Percentiles rank a stretch among this genome's conserved stretches.
phyloP scores from a whole-genome alignment of 225 moss, liverwort and hornwort species.

The Neckera pumila region DNA sequence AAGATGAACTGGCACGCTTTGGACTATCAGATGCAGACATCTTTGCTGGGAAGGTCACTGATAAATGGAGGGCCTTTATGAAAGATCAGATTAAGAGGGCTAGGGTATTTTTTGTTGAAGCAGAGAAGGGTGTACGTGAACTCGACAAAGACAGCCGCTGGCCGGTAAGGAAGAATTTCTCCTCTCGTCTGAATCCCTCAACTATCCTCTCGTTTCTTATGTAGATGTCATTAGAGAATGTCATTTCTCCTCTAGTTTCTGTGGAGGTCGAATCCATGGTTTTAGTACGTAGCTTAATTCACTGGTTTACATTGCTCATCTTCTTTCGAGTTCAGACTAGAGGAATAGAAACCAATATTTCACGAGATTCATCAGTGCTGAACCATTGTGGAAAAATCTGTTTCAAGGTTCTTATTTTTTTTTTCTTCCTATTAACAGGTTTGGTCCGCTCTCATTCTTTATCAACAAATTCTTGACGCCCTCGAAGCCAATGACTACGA shows the following conservation, averaged over 20 bases:
- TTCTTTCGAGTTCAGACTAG: not conserved
- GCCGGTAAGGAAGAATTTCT: slow-evolving; percentile 42
- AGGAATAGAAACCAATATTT: not conserved
- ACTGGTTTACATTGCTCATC: too few relatives aligned
- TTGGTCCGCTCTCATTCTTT: slow-evolving; percentile 54
- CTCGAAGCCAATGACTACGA: slow-evolving; percentile 34
- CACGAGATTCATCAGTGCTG: not conserved
- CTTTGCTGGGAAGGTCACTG: slow-evolving; percentile 72
- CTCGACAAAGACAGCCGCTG: slow-evolving; percentile 77
- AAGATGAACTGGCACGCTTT: slow-evolving; percentile 74
- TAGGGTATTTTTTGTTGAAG: slow-evolving; percentile 79
- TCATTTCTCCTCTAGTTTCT: not conserved
- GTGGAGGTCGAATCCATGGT: not conserved
- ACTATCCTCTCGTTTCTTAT: not conserved
- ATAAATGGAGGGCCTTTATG: slow-evolving; percentile 95
- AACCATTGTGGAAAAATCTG: not conserved
- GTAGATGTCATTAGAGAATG: not conserved
- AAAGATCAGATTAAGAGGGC: slow-evolving; percentile 80
- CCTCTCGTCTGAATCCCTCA: not conserved
- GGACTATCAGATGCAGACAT: slow-evolving; percentile 85
- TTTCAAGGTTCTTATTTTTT: not conserved
- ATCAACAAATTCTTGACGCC: slow-evolving; percentile 33
- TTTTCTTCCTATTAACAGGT: slow-evolving; percentile 34
- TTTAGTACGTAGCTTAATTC: not conserved
- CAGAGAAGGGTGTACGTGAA: slow-evolving; percentile 60